Base-by-base conservation (phyloP, 805 yeast genomes). In the Wickerhamomyces chambardii region DNA sequence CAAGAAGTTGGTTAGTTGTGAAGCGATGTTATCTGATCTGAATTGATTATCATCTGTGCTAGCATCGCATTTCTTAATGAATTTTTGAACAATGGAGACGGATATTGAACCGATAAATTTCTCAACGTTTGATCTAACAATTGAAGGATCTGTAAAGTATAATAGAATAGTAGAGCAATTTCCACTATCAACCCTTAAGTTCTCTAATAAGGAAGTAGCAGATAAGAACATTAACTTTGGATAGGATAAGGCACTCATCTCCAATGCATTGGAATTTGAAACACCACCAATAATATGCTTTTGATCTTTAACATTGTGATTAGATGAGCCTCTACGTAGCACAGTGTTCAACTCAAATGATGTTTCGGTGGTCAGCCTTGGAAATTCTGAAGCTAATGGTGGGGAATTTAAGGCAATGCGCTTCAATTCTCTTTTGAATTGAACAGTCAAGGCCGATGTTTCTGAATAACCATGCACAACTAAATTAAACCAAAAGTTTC, bases 401-500 rank as follows among this genome's bases (percentile, higher is more conserved):
- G 96, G 95, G 5, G 97, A 72, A 50, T 73, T 83, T 53, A 81
- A 74, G 1, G 98, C 97, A 45, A 92, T 82, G 36, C 77, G 63
- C 46, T 70, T 65, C 29, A 90, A 64, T 19, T 74, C 73, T 0
- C 45, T 45, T 30, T 58, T 54, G 48, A 72, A 68, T n/a, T 59
- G 58, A 36, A 60, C 58, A 14, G 75, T 69, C 49, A 78, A 62
- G 12, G 64, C 63, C 0, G 92, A 77, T 27, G 66, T 66, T 36
- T 65, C 64, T n/a, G 76, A 70, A 53, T 78, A 86, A 0, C 98
- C 98, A 56, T 92, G 95, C 19, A 89, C 83, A 4, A 80, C 90
- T 68, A 92, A 66, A 50, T 90, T 92, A 56, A 85, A 86, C 99
- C 99, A 92, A 30, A 86, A 76, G 56, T 92, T 83, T 50, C 94